Evolutionary conservation across 2,329 filamentous ascomycete genomes (phyloP), one percentile per base, ranked within the genome.

Genomic region (Ascochyta pisi): DNA sequence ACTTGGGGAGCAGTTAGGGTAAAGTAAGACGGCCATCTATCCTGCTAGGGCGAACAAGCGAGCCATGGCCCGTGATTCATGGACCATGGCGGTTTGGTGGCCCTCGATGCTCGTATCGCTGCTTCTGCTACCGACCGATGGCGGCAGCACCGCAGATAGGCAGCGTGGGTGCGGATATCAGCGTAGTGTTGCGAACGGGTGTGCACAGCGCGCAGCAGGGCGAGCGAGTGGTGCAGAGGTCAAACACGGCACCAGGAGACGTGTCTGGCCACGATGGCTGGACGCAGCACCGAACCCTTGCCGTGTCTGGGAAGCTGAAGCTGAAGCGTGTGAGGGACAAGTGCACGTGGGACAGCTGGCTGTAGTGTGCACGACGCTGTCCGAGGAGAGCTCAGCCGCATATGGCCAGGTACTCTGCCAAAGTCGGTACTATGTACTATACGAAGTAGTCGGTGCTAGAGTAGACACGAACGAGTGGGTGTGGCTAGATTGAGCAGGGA

Each of bases 1-100:
- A 68, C 62, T 63, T 65, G 66, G 65, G 64, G 63, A 64, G 68
- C 62, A 63, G 58, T 73, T 72, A 66, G 63, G 69, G 70, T 58
- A 61, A 65, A 58, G 65, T 73, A 71, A 71, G 70, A 69, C 66
- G 57, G 60, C 62, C 61, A 52, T 46, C 41, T 38, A 58, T 19
- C 19, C 19, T 19, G 57, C 65, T 68, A 67, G 64, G 61, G 57
- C 50, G 50, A 51, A 52, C 56, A 58, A 63, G 64, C 50, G 34
- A 49, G 46, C 44, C 31, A 50, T 50, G 37, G 52, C 53, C 27
- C 27, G 12, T 29, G 61, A 59, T 45, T 33, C 33, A 29, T 29
- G 27, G 27, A 8, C 9, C 27, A 31, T 55, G 52, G 50, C 55
- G 62, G 57, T 50, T 60, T 52, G 60, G 46, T 60, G 24, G 24